These are phyloP conservation scores for Trichosporon ovoides DNA, from an alignment of 1,284 basidiomycete species.

Conservation along the genomic window DNA sequence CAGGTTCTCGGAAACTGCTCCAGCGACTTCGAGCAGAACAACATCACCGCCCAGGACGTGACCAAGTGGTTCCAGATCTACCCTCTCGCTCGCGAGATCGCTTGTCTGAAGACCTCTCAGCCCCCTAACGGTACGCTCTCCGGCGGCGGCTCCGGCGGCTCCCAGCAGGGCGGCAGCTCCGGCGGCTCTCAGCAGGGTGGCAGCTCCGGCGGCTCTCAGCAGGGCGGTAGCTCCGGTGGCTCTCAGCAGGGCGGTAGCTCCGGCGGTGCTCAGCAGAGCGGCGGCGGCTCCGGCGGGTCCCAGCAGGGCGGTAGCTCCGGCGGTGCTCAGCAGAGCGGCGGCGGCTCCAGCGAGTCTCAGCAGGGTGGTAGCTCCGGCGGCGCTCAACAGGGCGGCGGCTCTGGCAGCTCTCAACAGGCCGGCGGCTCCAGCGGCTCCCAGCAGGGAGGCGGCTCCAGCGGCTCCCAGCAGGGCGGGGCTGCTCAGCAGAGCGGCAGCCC, in stretches of 20 bases:
- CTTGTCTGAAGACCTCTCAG: slow-evolving; percentile 37
- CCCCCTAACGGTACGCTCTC: slow-evolving; percentile 30
- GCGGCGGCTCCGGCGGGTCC: no score
- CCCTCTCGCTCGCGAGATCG: slow-evolving; percentile 41
- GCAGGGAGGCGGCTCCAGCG: no score
- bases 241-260: not conserved
- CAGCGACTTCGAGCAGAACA: slow-evolving; percentile 29
- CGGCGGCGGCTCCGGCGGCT: not conserved
- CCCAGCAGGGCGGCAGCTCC: not conserved
- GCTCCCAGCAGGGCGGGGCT: not conserved
- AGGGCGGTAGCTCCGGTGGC: no score
- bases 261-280: not conserved
- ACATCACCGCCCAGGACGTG: slow-evolving; percentile 31
- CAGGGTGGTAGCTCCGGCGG: not conserved
- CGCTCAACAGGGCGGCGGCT: not conserved
- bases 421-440: no score
- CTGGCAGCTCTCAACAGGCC: no score
- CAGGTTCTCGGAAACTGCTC: slow-evolving; percentile 32
- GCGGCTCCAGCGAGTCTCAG: not conserved
- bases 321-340: not conserved
- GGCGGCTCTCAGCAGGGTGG: not conserved
- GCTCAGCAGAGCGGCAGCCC: no score
- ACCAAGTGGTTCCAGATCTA: slow-evolving; percentile 28
- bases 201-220: no score
- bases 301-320: no score